Evolutionary conservation across 1,284 basidiomycete species (phyloP).

Genomic region (Apiotrichum siamense): DNA sequence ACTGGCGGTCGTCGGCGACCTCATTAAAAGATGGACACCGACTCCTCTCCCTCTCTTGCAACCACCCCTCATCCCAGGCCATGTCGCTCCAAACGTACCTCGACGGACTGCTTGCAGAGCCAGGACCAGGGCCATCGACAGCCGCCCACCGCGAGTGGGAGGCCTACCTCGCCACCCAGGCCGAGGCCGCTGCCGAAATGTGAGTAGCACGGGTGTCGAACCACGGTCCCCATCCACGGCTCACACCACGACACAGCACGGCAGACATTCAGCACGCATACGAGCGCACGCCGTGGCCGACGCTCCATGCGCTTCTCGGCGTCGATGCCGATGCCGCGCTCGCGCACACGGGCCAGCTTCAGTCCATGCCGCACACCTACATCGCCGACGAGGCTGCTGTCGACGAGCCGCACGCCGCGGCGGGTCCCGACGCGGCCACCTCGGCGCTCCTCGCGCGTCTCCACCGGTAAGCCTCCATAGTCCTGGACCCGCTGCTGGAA

Average conservation of each 20-base stretch:
- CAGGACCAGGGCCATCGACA: slow-evolving; percentile 11
- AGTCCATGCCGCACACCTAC: too few relatives aligned
- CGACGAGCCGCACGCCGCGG: neutral
- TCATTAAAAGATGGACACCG: too few relatives aligned
- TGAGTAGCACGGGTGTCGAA: neutral
- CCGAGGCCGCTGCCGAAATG: neutral
- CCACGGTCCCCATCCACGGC: neutral
- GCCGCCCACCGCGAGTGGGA: slow-evolving; percentile 16
- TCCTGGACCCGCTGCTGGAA: too few relatives aligned
- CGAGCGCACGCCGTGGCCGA: slow-evolving; percentile 14
- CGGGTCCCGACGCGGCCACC: neutral
- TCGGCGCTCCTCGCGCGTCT: slow-evolving; percentile 6
- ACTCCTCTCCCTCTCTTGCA: too few relatives aligned
- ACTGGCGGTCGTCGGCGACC: too few relatives aligned
- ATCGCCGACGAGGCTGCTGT: neutral
- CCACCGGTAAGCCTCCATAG: slow-evolving; percentile 7
- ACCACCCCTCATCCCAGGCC: too few relatives aligned
- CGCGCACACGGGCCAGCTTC: too few relatives aligned
- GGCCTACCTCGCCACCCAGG: neutral
- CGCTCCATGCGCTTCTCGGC: slow-evolving; percentile 11
- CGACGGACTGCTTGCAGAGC: slow-evolving; percentile 6
- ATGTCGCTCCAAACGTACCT: slow-evolving; percentile 15
- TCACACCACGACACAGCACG: neutral
- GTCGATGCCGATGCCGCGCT: neutral
- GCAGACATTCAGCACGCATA: neutral